phyloP scores from a whole-genome alignment of 1,284 basidiomycete genomes.

The Ustilago hordei region DNA sequence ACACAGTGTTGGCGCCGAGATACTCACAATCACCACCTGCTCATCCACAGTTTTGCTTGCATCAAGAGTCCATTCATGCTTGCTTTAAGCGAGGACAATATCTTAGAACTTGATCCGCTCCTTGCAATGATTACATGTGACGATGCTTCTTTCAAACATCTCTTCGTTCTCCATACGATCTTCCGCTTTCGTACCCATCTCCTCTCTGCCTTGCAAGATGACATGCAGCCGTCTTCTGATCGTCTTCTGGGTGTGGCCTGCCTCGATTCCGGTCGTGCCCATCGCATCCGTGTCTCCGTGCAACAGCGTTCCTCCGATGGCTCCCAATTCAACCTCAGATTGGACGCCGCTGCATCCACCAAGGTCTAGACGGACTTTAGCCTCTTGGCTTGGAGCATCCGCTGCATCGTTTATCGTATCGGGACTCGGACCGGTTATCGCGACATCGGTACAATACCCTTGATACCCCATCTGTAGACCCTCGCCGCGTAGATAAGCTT shows the following conservation, averaged over 20 bases:
- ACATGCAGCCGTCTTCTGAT: constrained; percentile 21
- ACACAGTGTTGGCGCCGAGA: not conserved
- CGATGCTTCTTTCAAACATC: constrained; percentile 41
- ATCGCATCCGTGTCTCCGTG: not conserved
- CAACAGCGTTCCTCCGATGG: not conserved
- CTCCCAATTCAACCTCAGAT: not conserved
- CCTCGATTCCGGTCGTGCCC: not conserved
- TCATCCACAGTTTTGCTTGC: not conserved
- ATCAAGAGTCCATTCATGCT: not conserved
- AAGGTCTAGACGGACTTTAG: constrained; percentile 1
- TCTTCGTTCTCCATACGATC: constrained; percentile 30
- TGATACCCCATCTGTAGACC: constrained; percentile 46
- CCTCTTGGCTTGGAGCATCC: not conserved
- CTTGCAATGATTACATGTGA: constrained; percentile 41
- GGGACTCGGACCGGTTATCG: not conserved
- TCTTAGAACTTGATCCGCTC: constrained; percentile 28
- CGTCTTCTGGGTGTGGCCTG: not conserved
- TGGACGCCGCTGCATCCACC: constrained; percentile 4
- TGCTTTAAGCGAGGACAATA: not conserved
- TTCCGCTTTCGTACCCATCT: constrained; percentile 6
- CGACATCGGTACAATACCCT: constrained; percentile 31
- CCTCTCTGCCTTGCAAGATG: constrained; percentile 36
- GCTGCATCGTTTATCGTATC: not conserved
- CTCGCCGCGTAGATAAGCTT: constrained; percentile 29
- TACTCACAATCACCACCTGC: not conserved